Base-by-base conservation (phyloP, 805 yeast genomes). In the Wickerhamomyces bovis region DNA sequence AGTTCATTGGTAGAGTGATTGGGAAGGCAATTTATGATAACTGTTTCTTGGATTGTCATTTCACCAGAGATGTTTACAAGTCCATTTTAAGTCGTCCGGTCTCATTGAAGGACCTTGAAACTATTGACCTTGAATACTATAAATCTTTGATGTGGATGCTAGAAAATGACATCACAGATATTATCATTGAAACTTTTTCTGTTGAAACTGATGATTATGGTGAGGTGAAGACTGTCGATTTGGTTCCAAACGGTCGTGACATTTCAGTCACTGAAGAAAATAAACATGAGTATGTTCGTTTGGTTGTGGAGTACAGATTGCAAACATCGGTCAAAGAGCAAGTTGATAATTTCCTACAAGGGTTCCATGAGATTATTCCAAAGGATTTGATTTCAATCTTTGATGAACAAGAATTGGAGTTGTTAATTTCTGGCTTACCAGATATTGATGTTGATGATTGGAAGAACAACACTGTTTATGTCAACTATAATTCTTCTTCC, bases 361-460 rank as follows among this genome's bases (percentile, higher is more conserved):
- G 99, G 0, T 92, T 94, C 73, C 87, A 88, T 61, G 95, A 90
- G 50, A 80, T 94, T 26, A 86, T 94, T 53, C 89, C 96, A 15
- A 79, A 82, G 55, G 92, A 89, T 13, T 68, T 89, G 50, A 80
- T 94, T 39, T 72, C 92, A 0, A 85, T 92, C 26, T 94, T 94
- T 68, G 96, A 89, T 64, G 99, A 94, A 61, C 96, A 90, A 59
- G 99, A 94, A 64, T 71, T 94, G 47, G 99, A 94, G 67, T 74
- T 94, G 50, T 73, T 94, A 55, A 86, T 94, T 38, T 85, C 95
- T 31, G 99, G 99, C 3, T 72, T 94, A 57, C 99, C 99, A 2
- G 97, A 92, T 57, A 89, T 94, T 57, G 96, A 89, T 67, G 92
- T 92, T 19, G 88, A 83, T 55, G 99, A 94, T 62, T 94, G 99